These are phyloP conservation scores for Grigorovia transvaalensis DNA, from an alignment of 805 yeast genomes.

Conservation along the genomic window DNA sequence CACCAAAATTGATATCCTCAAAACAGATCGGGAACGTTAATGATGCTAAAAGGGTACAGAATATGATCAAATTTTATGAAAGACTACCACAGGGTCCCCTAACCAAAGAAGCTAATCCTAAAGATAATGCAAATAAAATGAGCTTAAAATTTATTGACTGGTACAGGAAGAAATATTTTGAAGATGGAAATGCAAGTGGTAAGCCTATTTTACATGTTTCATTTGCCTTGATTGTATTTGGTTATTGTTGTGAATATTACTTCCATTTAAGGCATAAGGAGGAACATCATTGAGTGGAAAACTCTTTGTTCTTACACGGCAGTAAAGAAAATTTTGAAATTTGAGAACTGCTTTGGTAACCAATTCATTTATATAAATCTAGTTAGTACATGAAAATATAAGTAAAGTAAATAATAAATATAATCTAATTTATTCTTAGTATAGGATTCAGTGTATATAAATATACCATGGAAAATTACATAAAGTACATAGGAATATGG, in stretches of 20 bases:
- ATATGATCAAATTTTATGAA: conserved; percentile 92
- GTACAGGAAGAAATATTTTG: conserved; percentile 80
- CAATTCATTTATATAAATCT: no score
- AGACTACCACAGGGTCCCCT: conserved; percentile 91
- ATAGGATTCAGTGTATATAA: background rate
- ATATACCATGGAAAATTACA: no score
- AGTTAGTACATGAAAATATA: background rate
- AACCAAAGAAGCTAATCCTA: conserved; percentile 46
- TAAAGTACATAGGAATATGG: background rate
- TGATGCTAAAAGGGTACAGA: conserved; percentile 91
- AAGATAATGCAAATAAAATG: conserved; percentile 11
- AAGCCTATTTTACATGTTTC: conserved; percentile 75
- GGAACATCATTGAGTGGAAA: conserved; percentile 10
- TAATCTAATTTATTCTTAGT: background rate
- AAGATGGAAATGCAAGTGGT: conserved; percentile 75
- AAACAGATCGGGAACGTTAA: conserved; percentile 93
- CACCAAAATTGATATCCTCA: conserved; percentile 97
- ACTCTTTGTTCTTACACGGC: background rate
- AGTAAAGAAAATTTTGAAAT: no score
- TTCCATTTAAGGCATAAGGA: conserved; percentile 69
- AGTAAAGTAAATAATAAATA: no score
- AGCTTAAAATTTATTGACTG: conserved; percentile 45
- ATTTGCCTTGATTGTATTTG: conserved; percentile 54
- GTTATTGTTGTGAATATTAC: conserved; percentile 89
- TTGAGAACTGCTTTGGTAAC: no score